phyloP scores from a whole-genome alignment of 2,329 filamentous ascomycete species.

The Trichoderma pleuroti region DNA sequence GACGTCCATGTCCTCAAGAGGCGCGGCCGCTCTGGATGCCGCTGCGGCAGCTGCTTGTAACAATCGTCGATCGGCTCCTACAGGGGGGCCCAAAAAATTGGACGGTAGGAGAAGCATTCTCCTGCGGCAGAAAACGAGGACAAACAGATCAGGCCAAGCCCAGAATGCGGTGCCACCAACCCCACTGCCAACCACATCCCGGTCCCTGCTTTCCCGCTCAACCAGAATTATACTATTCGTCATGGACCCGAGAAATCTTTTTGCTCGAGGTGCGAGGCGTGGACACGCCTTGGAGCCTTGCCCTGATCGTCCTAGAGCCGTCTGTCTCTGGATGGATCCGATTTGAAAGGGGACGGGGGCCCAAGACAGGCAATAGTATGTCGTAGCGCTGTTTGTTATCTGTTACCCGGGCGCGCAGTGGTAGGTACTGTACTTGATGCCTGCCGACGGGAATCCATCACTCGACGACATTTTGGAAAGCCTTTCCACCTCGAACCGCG shows the following conservation, averaged over 20 bases:
- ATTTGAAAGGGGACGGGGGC: not conserved
- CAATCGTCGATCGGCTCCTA: not conserved
- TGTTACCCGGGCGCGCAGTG: not conserved
- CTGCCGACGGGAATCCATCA: not conserved
- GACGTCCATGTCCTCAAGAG: not conserved
- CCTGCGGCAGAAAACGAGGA: not conserved
- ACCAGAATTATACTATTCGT: constrained; percentile 18
- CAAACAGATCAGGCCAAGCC: not conserved
- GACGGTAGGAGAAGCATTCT: not conserved
- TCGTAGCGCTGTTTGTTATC: not conserved
- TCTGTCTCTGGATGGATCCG: not conserved
- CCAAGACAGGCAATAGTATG: not conserved
- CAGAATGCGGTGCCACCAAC: not conserved
- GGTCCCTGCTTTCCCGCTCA: constrained; percentile 17
- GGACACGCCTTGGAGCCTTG: not conserved
- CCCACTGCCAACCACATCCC: constrained; percentile 1
- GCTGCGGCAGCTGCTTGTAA: not conserved
- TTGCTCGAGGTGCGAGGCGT: not conserved
- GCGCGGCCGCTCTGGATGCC: not conserved
- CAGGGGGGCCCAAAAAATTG: not conserved
- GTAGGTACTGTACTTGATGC: not conserved
- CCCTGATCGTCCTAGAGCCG: constrained; percentile 12
- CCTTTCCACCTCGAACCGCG: constrained; percentile 6
- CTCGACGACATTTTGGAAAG: not conserved
- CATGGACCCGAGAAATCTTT: constrained; percentile 9